Evolutionary conservation across 441 rosid genomes (phyloP), one percentile per base, ranked within the genome.

Genomic region (Melastoma candidum): DNA sequence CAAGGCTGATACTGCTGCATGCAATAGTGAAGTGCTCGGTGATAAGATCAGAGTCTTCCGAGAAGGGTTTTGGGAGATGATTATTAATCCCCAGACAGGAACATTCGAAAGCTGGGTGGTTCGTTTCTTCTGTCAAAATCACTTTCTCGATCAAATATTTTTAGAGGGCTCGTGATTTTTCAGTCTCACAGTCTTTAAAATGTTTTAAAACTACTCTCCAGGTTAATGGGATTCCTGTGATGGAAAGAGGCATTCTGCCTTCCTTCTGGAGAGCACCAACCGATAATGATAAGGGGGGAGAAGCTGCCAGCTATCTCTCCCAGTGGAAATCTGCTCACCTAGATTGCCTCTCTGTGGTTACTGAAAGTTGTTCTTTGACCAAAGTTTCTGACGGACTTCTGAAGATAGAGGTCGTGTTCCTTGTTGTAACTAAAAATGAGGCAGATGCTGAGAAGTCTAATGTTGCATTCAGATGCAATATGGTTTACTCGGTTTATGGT

Each of bases 261-360:
- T 86, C 90, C 76, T 79, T 93, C 70, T 86, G 98, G 97, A 74
- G 98, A 71, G 98, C 97, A 65, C 95, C 93, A 12, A 86, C 88
- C 8, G 97, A 93, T 70, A 93, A 93, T 63, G 99, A 93, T 76
- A 89, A 86, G 67, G 99, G 99, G 54, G 97, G 97, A 65, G 96
- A 61, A 2, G 74, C 64, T 49, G 46, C 64, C 51, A 93, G 99
- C 71, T 86, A 93, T 61, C 66, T 69, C 71, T 81, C 89, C 22
- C 73, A 61, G 66, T 93, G 99, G 99, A 77, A 78, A 79, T 82
- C 85, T 59, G 90, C 93, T 45, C 53, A 54, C 25, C 56, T 88
- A 7, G 84, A 84, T 53, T 63, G 65, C 58, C 64, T 84, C 55
- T 61, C 59, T 49, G 81, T 89, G 66, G 67, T 63, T 55, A 74